phyloP scores from a whole-genome alignment of 805 yeast species.

The Yamadazyma akitaensis region DNA sequence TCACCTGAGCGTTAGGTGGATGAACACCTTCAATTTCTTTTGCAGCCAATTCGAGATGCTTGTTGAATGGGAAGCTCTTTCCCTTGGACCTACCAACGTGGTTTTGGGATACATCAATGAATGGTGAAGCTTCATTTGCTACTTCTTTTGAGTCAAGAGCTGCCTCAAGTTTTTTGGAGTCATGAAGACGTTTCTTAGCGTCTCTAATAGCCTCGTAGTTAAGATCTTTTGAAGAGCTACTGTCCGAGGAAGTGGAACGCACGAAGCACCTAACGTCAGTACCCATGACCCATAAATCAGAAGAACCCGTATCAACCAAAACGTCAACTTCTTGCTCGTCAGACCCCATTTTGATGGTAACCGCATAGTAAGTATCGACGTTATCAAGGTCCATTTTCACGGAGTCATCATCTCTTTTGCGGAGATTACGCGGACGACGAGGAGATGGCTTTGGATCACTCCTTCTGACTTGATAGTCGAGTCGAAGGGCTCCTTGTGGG shows the following conservation, averaged over 20 bases:
- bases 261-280: constrained; percentile 23
- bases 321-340: constrained; percentile 25
- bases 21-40: no score
- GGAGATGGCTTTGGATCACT: constrained; percentile 1
- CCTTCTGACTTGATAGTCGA: constrained; percentile 9
- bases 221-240: neutral
- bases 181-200: neutral
- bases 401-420: constrained; percentile 5
- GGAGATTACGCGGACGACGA: neutral
- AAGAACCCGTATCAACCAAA: constrained; percentile 40
- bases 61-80: no score
- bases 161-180: neutral
- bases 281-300: constrained; percentile 42
- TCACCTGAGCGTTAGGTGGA: no score
- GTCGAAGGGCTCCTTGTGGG: constrained; percentile 6
- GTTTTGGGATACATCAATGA: no score
- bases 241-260: constrained; percentile 17
- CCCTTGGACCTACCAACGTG: no score
- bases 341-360: constrained; percentile 27
- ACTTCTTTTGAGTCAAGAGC: neutral
- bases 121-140: no score
- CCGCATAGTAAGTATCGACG: constrained; percentile 27
- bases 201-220: neutral
- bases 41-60: no score
- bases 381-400: constrained; percentile 17